Base-by-base conservation (phyloP, 805 yeast species). In the Blastobotrys parvus region DNA sequence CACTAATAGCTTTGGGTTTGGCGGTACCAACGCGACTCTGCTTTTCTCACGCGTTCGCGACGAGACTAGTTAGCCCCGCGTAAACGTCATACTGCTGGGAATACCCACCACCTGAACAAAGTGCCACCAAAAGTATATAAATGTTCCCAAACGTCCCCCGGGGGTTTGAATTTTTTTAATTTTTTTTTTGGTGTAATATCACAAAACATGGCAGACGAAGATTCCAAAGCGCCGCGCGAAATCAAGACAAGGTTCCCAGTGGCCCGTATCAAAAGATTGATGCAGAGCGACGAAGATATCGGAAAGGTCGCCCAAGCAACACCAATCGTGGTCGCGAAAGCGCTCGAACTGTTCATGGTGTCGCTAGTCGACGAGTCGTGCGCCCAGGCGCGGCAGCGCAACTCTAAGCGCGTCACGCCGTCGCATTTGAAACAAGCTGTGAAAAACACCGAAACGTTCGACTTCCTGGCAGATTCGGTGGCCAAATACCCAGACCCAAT, bases 271-370 rank as follows among this genome's bases (percentile, higher is more conserved):
- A 92, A 92, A 69, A 86, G 92, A 56, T 77, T 92, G 46, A 90
- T 92, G 96, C 98, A 92, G 60, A 80, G 94, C 22, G 99, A 92
- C 63, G 98, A 92, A 50, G 99, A 92, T 50, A 89, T 92, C 36
- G 99, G 99, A 2, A 92, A 92, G 60, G 97, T 92, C 3, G 96
- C 98, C 3, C 97, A 89, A 59, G 97, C 96, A 1, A 94, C 99
- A 2, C 99, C 99, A 0, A 83, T 90, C n/a, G 90, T 90, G 15
- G 95, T 92, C 6, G 97, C 97, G 5, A 75, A 96, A 49, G 95
- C 98, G 0, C 69, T 92, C 41, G 97, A 92, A 65, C 74, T 87
- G 47, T 92, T 92, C 60, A 77, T 92, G 74, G 86, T 94, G 40
- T 78, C 92, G 43, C 70, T 92, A 44, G 94, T 92, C 39, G 89